Conservation (phyloP, 2,329 filamentous ascomycete species). For the Fusarium sarcochroum region DNA sequence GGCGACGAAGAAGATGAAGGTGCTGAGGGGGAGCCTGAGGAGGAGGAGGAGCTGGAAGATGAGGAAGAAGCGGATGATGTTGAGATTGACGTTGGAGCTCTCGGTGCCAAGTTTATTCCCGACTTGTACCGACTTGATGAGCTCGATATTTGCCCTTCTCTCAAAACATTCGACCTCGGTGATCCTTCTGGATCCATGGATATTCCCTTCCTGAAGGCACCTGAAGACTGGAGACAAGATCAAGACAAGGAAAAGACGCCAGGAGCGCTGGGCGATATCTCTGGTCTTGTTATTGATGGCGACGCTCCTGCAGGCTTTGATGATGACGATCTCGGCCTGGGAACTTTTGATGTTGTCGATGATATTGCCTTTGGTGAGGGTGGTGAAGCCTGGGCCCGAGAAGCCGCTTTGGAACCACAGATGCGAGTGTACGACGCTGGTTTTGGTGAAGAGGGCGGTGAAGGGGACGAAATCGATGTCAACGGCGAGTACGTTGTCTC, state of each 20-base stretch:
- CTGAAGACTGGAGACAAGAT: constrained; percentile 86
- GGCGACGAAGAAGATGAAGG: constrained; percentile 56
- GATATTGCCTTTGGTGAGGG: constrained; percentile 94
- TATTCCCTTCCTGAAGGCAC: constrained; percentile 90
- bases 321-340: constrained; percentile 78
- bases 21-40: constrained; percentile 53
- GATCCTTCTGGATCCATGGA: constrained; percentile 87
- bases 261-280: constrained; percentile 73
- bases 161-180: constrained; percentile 94
- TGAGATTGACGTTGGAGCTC: constrained; percentile 82
- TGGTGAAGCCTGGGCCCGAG: constrained; percentile 93
- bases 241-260: constrained; percentile 73
- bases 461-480: constrained; percentile 60
- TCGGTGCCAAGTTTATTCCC: constrained; percentile 88
- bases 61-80: constrained; percentile 62
- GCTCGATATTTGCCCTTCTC: constrained; percentile 93
- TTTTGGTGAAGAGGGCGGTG: constrained; percentile 68
- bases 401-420: constrained; percentile 88
- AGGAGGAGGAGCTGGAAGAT: constrained; percentile 53
- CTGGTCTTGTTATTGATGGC: constrained; percentile 87
- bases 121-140: constrained; percentile 82
- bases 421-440: constrained; percentile 81
- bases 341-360: constrained; percentile 77
- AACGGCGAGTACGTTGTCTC: constrained; percentile 83
- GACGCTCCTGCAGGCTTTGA: constrained; percentile 85